These are phyloP conservation scores for Rubus parviflorus DNA, from an alignment of 306 rosid species.

Conservation along the genomic window DNA sequence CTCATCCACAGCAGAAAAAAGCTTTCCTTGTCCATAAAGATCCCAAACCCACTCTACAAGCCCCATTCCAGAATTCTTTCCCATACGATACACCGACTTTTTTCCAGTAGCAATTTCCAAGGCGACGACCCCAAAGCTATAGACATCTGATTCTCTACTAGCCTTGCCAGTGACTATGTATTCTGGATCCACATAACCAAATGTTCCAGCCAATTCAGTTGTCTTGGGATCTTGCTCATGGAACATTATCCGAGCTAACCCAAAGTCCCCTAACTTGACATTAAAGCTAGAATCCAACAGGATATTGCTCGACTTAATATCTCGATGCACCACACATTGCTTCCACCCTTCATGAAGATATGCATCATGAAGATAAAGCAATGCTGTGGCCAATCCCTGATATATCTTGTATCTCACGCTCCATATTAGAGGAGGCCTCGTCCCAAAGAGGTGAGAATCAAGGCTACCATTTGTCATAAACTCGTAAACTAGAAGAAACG, in stretches of 20 bases:
- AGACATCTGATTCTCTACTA: background rate
- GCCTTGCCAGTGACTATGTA: background rate
- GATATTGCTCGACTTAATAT: too few species aligned
- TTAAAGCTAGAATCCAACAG: too few species aligned
- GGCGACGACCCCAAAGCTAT: conserved; percentile 1
- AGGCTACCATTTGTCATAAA: too few species aligned
- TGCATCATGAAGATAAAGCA: too few species aligned
- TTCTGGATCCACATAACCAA: background rate
- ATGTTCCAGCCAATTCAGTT: background rate
- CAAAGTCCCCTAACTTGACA: too few species aligned
- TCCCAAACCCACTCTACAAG: background rate
- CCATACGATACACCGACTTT: background rate
- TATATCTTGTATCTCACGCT: too few species aligned
- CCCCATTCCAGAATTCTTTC: background rate
- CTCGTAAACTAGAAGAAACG: too few species aligned
- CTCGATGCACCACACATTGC: too few species aligned
- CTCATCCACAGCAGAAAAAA: background rate
- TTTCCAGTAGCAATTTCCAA: background rate
- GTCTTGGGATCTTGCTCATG: background rate
- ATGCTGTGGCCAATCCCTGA: too few species aligned
- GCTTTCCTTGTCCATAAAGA: background rate
- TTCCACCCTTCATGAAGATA: background rate
- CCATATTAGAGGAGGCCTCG: too few species aligned
- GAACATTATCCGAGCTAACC: too few species aligned
- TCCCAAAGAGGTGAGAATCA: too few species aligned